Conservation (phyloP, 257 asterid genomes). For the Fraxinus americana region DNA sequence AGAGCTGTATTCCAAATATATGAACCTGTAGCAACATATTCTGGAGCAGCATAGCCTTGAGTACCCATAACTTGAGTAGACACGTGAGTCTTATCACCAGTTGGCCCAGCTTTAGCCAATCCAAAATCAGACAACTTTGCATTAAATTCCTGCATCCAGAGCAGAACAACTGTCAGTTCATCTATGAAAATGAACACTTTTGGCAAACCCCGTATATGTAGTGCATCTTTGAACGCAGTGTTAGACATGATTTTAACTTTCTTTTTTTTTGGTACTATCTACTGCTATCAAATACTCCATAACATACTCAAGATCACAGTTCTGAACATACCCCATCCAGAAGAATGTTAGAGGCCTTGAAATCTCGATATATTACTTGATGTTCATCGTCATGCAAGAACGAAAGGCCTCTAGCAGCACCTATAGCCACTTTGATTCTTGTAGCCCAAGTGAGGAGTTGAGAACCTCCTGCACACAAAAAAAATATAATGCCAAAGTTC, state of each 20-base stretch:
- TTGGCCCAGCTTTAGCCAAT: slow-evolving; percentile 93
- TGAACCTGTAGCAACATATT: slow-evolving; percentile 87
- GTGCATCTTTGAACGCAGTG: background rate
- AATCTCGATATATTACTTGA: slow-evolving; percentile 85
- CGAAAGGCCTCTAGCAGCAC: slow-evolving; percentile 90
- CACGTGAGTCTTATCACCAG: slow-evolving; percentile 88
- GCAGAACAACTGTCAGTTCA: background rate
- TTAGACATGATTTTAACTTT: background rate
- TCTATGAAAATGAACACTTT: background rate
- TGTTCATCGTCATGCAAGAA: slow-evolving; percentile 88
- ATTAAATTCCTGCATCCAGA: slow-evolving; percentile 69
- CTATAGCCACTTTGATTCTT: slow-evolving; percentile 86
- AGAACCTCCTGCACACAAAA: slow-evolving; percentile 66
- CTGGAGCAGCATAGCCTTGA: slow-evolving; percentile 94
- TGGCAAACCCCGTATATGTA: background rate
- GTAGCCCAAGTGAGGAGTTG: slow-evolving; percentile 86
- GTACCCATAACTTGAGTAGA: slow-evolving; percentile 94
- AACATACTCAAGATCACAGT: background rate
- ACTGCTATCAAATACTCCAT: background rate
- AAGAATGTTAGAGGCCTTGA: slow-evolving; percentile 90
- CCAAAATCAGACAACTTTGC: slow-evolving; percentile 91
- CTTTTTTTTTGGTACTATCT: too few species aligned
- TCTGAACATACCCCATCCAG: slow-evolving; percentile 66
- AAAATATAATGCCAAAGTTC: slow-evolving; percentile 4
- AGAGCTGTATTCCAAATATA: background rate